A percentile compares a stretch with the other conserved stretches of the same genome.
These are phyloP conservation scores for Nymphaea thermarum DNA, from an alignment of 164 flowering plant genomes.

Conservation along the genomic window DNA sequence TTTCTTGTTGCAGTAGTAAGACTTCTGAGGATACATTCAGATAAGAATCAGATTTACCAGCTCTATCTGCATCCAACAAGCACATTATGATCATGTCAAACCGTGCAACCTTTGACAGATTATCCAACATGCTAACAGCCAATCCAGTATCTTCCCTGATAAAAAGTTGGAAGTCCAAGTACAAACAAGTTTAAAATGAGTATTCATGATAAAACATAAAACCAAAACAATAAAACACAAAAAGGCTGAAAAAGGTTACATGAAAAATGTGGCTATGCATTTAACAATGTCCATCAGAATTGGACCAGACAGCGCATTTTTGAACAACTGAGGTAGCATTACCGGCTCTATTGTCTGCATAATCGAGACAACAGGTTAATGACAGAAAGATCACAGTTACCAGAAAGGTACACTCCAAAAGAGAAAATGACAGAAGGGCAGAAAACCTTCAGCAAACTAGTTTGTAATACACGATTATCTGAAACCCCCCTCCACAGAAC, in stretches of 20 bases:
- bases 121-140: slow-evolving; percentile 49
- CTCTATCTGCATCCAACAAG: slow-evolving; percentile 49
- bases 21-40: background rate
- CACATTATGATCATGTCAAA: slow-evolving; percentile 82
- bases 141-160: slow-evolving; percentile 69
- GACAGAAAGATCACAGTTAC: background rate
- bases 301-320: slow-evolving; percentile 70
- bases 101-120: slow-evolving; percentile 62
- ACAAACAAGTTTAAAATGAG: background rate
- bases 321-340: slow-evolving; percentile 66
- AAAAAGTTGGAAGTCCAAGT: slow-evolving; percentile 5
- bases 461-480: slow-evolving; percentile 59
- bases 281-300: slow-evolving; percentile 58
- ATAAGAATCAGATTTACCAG: slow-evolving; percentile 6
- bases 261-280: slow-evolving; percentile 64
- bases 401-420: background rate
- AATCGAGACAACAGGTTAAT: background rate
- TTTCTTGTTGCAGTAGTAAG: background rate
- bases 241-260: slow-evolving; percentile 22
- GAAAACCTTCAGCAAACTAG: slow-evolving; percentile 63
- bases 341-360: slow-evolving; percentile 53
- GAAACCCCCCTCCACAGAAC: slow-evolving; percentile 74
- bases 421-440: background rate
- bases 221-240: background rate
- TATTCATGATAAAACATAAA: background rate